Percentiles rank a stretch among this genome's conserved stretches.
Evolutionary conservation across 495 filamentous ascomycete genomes (phyloP).

Genomic region (Entonaema liquescens): DNA sequence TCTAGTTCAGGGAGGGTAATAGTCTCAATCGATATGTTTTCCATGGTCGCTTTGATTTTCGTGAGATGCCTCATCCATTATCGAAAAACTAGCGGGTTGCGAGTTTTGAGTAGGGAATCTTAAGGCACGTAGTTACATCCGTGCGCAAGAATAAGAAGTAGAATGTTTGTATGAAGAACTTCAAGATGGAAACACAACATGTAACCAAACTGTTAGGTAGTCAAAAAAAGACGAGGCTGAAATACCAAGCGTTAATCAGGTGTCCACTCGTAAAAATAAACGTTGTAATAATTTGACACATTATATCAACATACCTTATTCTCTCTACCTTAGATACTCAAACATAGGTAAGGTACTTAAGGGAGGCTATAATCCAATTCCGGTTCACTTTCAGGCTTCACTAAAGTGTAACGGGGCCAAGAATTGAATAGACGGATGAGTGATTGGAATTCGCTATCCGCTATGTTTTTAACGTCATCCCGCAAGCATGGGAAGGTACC

Average conservation of each 20-base stretch:
- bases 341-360: neutral
- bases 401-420: neutral
- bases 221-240: neutral
- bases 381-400: neutral
- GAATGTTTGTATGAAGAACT: neutral
- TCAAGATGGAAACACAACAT: too few species aligned
- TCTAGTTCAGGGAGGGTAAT: constrained; percentile 44
- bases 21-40: constrained; percentile 31
- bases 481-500: neutral
- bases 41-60: constrained; percentile 35
- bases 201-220: neutral
- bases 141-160: neutral
- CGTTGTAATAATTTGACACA: neutral
- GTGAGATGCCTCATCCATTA: constrained; percentile 39
- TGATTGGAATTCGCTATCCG: constrained; percentile 6
- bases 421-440: neutral
- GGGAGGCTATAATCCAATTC: neutral
- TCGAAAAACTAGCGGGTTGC: constrained; percentile 20
- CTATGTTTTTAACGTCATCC: constrained; percentile 1
- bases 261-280: neutral
- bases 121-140: neutral
- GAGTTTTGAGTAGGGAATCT: neutral
- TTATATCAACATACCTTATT: neutral
- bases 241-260: neutral
- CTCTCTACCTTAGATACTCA: neutral